These are phyloP conservation scores for Trichoderma citrinoviride DNA, from an alignment of 2,329 filamentous ascomycete genomes.

Conservation along the genomic window DNA sequence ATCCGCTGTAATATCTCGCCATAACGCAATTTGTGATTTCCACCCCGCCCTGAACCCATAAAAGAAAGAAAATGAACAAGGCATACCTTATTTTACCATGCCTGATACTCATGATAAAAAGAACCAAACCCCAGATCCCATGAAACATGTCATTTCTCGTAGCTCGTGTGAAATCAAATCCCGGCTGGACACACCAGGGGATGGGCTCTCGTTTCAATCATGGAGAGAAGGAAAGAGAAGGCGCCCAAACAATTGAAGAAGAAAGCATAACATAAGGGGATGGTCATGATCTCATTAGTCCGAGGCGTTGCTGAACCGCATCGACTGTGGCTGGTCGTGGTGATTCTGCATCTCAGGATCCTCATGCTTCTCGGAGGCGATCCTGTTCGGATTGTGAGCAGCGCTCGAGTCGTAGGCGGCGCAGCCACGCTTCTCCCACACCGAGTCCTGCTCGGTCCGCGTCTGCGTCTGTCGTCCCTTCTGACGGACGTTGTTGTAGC, in stretches of 20 bases:
- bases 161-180: slow-evolving; percentile 17
- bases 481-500: slow-evolving; percentile 47
- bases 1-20: slow-evolving; percentile 3
- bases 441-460: slow-evolving; percentile 26
- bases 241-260: background rate
- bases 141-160: slow-evolving; percentile 21
- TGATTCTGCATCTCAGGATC: background rate
- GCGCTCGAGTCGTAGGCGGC: slow-evolving; percentile 39
- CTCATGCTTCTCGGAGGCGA: slow-evolving; percentile 22
- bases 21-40: slow-evolving; percentile 16
- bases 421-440: slow-evolving; percentile 35
- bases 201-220: background rate
- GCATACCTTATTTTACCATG: slow-evolving; percentile 13
- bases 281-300: slow-evolving; percentile 20
- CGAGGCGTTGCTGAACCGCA: slow-evolving; percentile 13
- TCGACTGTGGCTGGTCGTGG: slow-evolving; percentile 12
- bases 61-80: background rate
- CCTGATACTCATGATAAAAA: slow-evolving; percentile 3
- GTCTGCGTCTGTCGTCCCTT: slow-evolving; percentile 37
- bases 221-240: background rate
- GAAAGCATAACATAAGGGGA: background rate
- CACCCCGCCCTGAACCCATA: slow-evolving; percentile 12
- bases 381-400: slow-evolving; percentile 35
- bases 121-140: background rate
- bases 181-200: background rate